Evolutionary conservation across 495 filamentous ascomycete species (phyloP), one percentile per base, ranked within the genome.

Genomic region (Clavariopsis aquatica): DNA sequence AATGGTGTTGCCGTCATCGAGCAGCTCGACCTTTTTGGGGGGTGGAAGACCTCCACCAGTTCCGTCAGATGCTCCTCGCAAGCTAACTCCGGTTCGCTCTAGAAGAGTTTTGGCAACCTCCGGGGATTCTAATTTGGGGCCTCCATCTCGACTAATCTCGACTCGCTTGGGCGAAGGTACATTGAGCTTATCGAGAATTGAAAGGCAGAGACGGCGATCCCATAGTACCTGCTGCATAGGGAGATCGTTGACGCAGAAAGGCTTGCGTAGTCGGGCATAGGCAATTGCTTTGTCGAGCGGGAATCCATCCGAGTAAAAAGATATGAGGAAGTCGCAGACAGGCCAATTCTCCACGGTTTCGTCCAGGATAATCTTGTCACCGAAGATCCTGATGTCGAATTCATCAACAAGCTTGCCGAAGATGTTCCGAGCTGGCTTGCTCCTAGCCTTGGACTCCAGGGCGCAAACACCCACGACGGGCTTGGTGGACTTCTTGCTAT

Each of bases 161-260:
- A 99, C 70, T 53, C 95, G 83, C 68, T 86, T 86, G 1, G 95
- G 94, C 0, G 92, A 96, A 1, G 90, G 88, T 1, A 99, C 92
- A 51, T 87, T 83, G 73, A 97, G 91, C 51, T 87, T 84, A 73
- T 98, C 94, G 52, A 99, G 78, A 31, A 99, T 89, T 41, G 81
- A 84, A 49, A 99, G 79, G 63, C 94, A 97, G 19, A 97, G 79
- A 45, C 94, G 86, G 27, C 94, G 86, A 76, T 99, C 94, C 94
- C 94, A 99, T 20, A 99, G 78, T 19, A 99, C 86, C 78, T 94
- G 95, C 75, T 99, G 94, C 94, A 99, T 97, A 2, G 90, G 90
- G 53, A 99, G 77, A 70, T 99, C 93, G 76, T 99, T 99, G 72
- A 99, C 90, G 72, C 92, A 96, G 63, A 96, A 96, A 12, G 94